A percentile compares a stretch with the other conserved stretches of the same genome.
These are phyloP conservation scores for Fusarium sp. DNA, from an alignment of 2,329 filamentous ascomycete species.

Conservation along the genomic window DNA sequence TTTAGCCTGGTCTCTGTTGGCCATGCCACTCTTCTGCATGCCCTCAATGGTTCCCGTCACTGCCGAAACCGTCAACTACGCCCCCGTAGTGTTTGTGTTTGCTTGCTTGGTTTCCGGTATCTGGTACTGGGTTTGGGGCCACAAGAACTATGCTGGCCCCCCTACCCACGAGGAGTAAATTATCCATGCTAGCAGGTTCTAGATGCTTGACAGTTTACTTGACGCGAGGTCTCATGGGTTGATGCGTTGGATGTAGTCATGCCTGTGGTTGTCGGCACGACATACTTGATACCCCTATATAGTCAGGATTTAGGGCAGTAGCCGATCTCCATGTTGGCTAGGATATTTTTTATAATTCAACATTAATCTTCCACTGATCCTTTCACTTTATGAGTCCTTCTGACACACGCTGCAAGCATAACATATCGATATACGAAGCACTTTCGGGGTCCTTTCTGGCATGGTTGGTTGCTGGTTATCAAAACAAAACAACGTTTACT, in stretches of 20 bases:
- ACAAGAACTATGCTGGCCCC: conserved; percentile 73
- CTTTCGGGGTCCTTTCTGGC: no score
- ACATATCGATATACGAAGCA: no score
- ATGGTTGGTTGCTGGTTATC: no score
- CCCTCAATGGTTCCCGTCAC: conserved; percentile 70
- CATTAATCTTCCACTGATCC: conserved; percentile 5
- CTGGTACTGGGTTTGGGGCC: conserved; percentile 77
- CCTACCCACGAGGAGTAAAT: conserved; percentile 55
- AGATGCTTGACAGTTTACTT: conserved; percentile 26
- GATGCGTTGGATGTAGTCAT: conserved; percentile 20
- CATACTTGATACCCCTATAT: conserved; percentile 28
- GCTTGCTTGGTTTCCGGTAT: conserved; percentile 67
- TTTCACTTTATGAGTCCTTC: neutral
- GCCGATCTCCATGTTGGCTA: conserved; percentile 7
- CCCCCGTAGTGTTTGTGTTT: conserved; percentile 75
- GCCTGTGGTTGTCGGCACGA: conserved; percentile 5
- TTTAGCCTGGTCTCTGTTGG: conserved; percentile 71
- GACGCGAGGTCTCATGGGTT: conserved; percentile 17
- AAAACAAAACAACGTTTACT: no score
- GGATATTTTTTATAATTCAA: conserved; percentile 20
- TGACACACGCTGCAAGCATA: no score
- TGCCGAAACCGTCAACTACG: conserved; percentile 72
- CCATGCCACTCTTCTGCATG: conserved; percentile 79
- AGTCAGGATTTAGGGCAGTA: neutral
- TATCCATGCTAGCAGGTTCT: conserved; percentile 3